Conservation (phyloP, 2,329 filamentous ascomycete species). For the Talaromyces amestolkiae region DNA sequence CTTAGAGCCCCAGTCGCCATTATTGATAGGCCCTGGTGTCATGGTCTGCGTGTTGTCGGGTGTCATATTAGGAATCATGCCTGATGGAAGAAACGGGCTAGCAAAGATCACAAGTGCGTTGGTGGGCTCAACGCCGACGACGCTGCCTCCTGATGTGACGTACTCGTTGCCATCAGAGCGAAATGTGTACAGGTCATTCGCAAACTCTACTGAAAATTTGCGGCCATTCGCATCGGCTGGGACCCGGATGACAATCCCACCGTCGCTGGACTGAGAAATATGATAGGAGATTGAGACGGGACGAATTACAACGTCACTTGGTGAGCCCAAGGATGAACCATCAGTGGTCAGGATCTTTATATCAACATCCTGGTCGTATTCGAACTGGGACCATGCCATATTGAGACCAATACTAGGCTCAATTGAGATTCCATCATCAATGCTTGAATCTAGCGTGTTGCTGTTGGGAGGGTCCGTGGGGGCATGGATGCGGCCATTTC, state of each 20-base stretch:
- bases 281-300: not conserved
- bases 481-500: constrained; percentile 15
- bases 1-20: constrained; percentile 20
- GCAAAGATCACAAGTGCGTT: constrained; percentile 12
- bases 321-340: not conserved
- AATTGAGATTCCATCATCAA: constrained; percentile 33
- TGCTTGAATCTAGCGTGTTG: not conserved
- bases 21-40: constrained; percentile 26
- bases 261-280: not conserved
- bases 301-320: constrained; percentile 21
- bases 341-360: not conserved
- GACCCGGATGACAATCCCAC: not conserved
- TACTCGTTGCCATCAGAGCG: not conserved
- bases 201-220: constrained; percentile 13
- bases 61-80: not conserved
- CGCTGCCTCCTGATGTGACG: not conserved
- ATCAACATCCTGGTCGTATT: not conserved
- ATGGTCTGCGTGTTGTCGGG: constrained; percentile 16
- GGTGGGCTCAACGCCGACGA: not conserved
- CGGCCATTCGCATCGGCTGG: not conserved
- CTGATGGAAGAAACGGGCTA: not conserved
- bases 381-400: constrained; percentile 37
- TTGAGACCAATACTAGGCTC: constrained; percentile 32
- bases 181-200: constrained; percentile 1
- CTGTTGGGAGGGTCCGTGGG: constrained; percentile 14